Evolutionary conservation across 441 rosid species (phyloP), one percentile per base, ranked within the genome.

Genomic region (Theobroma grandiflorum): DNA sequence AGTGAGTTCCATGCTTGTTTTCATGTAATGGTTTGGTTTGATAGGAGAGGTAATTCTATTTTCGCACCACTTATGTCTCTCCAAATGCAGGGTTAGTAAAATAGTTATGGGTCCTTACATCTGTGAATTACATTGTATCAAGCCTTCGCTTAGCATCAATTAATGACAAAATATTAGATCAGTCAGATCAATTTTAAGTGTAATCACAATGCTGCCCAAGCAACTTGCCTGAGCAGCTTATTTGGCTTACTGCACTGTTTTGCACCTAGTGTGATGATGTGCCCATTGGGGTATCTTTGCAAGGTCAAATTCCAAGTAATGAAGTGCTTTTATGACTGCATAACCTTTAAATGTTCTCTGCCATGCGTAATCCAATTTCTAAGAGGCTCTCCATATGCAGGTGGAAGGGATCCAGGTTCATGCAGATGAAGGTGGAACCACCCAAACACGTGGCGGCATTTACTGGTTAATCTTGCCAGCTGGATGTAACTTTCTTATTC

Each of bases 331-430:
- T 16, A 11, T 59, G 69, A 78, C 50, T 49, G 45, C 79, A 12
- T 61, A 49, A 16, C 75, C 37, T 49, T n/a, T 61, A 37, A 57
- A 40, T 52, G 6, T 69, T 31, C 37, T 57, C 37, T 59, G 20
- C 52, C 43, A 9, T 31, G 26, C 62, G 16, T 3, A 37, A 79
- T 75, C 8, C 12, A 37, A 40, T 38, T 55, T 47, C 74, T 68
- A 58, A 78, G 64, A 8, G 45, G 37, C 61, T 31, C 31, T 52
- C 53, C 10, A 61, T n/a, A 4, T 62, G 80, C 83, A 84, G 88
- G 88, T 87, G 68, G 90, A 85, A 77, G 88, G 88, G 47, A 87
- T 85, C 68, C 84, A 85, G 83, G 88, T 87, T 81, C 84, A 87
- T 70, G 82, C 86, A 8, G 90, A 87, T 73, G 90, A 85, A 80